phyloP scores from a whole-genome alignment of 129 eudicot genomes.

The Rutidosis leptorrhynchoides region DNA sequence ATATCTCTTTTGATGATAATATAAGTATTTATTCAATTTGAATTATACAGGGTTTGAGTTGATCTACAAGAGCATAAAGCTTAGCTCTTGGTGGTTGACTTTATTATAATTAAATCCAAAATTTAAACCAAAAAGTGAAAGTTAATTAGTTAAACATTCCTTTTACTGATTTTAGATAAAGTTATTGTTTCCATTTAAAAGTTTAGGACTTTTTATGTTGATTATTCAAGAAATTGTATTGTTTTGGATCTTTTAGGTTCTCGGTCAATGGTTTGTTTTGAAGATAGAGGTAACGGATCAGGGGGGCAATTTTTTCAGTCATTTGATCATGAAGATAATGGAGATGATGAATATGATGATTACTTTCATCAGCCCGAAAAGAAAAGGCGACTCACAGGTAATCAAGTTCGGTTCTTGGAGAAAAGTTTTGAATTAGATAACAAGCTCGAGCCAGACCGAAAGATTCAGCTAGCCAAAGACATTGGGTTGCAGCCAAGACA shows the following conservation, averaged over 20 bases:
- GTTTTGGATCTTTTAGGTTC: constrained; percentile 43
- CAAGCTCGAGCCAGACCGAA: constrained; percentile 91
- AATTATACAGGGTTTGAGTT: background rate
- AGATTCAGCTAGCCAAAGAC: constrained; percentile 80
- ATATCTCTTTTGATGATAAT: background rate
- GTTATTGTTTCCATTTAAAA: background rate
- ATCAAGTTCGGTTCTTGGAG: constrained; percentile 86
- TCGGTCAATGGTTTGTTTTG: constrained; percentile 75
- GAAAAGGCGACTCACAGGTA: constrained; percentile 68
- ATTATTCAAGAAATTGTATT: background rate
- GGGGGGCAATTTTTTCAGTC: constrained; percentile 41
- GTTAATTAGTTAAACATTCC: background rate
- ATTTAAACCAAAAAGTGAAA: background rate
- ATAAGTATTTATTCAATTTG: background rate
- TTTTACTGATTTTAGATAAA: background rate
- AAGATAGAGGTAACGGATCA: constrained; percentile 42
- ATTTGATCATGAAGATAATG: constrained; percentile 58
- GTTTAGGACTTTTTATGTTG: background rate
- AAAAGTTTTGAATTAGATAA: constrained; percentile 76
- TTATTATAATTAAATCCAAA: constrained; percentile 13
- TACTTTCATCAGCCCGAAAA: constrained; percentile 82
- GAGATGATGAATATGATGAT: constrained; percentile 69
- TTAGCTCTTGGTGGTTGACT: constrained; percentile 30
- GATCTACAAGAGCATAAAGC: background rate
- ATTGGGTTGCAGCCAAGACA: constrained; percentile 95